phyloP scores from a whole-genome alignment of 768 basidiomycete genomes.

The Lentinula edodes region DNA sequence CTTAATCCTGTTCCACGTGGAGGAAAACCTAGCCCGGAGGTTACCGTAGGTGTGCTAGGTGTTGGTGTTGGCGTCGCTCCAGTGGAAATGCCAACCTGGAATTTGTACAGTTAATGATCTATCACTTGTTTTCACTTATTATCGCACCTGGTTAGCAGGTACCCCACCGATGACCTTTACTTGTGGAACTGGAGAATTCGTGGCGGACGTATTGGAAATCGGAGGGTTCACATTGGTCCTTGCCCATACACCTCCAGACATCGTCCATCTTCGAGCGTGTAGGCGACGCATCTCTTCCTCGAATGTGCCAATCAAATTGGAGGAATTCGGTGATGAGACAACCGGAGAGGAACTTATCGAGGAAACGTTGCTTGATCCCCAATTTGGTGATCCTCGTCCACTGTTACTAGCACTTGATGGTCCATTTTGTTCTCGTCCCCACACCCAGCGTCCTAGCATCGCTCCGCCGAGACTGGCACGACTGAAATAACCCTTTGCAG shows the following conservation, averaged over 20 bases:
- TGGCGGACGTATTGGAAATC: background rate
- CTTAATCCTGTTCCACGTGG: conserved; percentile 37
- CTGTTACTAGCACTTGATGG: conserved; percentile 4
- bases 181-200: background rate
- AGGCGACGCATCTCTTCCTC: conserved; percentile 77
- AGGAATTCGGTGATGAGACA: background rate
- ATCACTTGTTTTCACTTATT: background rate
- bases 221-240: conserved; percentile 36
- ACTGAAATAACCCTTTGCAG: conserved; percentile 61
- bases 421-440: conserved; percentile 54
- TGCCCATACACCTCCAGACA: conserved; percentile 50
- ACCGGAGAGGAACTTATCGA: background rate
- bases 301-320: conserved; percentile 50
- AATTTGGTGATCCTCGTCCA: conserved; percentile 14
- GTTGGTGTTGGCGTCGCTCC: background rate
- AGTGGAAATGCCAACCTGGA: background rate
- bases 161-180: background rate
- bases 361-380: conserved; percentile 15
- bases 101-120: background rate
- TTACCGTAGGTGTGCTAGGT: conserved; percentile 1
- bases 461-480: conserved; percentile 70
- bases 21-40: background rate
- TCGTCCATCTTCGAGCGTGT: conserved; percentile 69
- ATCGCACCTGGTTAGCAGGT: background rate
- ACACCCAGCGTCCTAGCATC: conserved; percentile 82